A percentile compares a stretch with the other conserved stretches of the same genome.
These are phyloP conservation scores for Penicillium sp. DNA, from an alignment of 2,329 filamentous ascomycete genomes.

Conservation along the genomic window DNA sequence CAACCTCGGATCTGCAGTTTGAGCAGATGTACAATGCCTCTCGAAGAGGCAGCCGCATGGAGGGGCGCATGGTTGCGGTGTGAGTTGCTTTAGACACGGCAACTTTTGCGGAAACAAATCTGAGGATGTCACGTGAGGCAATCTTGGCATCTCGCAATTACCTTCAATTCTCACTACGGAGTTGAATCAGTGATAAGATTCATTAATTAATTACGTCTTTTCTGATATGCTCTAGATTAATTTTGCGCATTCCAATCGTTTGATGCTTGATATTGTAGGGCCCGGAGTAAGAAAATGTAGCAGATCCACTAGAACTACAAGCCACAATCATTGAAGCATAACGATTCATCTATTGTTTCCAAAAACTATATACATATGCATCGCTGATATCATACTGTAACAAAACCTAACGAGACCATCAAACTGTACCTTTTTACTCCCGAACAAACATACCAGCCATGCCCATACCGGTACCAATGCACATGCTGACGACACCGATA, in stretches of 20 bases:
- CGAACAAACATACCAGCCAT: slow-evolving; percentile 64
- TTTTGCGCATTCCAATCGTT: no score
- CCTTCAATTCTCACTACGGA: not conserved
- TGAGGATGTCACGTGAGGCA: slow-evolving; percentile 25
- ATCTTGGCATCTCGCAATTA: slow-evolving; percentile 10
- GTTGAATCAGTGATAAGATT: no score
- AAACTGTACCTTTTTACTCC: slow-evolving; percentile 44
- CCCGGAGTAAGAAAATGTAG: no score
- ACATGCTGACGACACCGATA: slow-evolving; percentile 87
- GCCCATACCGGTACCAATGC: slow-evolving; percentile 75
- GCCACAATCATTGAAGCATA: not conserved
- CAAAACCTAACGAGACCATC: slow-evolving; percentile 4
- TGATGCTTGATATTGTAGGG: slow-evolving; percentile 1
- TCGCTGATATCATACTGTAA: slow-evolving; percentile 20
- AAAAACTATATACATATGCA: slow-evolving; percentile 22
- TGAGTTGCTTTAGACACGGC: slow-evolving; percentile 6
- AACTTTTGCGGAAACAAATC: slow-evolving; percentile 26
- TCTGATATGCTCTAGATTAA: no score
- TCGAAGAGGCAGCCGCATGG: slow-evolving; percentile 35
- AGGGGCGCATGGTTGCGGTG: slow-evolving; percentile 35
- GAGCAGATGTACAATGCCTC: slow-evolving; percentile 40
- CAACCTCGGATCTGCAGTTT: slow-evolving; percentile 36
- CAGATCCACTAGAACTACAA: slow-evolving; percentile 5
- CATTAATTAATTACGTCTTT: no score
- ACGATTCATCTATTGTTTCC: slow-evolving; percentile 12